phyloP scores from a whole-genome alignment of 495 filamentous ascomycete species.

The Talaromyces proteolyticus region DNA sequence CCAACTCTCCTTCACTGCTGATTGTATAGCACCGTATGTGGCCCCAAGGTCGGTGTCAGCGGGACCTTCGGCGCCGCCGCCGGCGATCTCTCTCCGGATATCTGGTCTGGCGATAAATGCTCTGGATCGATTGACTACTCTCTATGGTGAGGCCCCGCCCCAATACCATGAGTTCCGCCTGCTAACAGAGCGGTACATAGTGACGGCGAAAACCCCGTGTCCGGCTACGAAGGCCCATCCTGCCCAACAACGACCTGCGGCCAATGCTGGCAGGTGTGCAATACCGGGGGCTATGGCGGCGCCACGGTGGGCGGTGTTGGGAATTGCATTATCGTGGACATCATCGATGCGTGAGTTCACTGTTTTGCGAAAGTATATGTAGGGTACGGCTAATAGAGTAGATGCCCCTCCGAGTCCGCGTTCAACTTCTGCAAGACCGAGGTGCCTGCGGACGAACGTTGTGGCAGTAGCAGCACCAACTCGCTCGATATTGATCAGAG shows the following conservation, averaged over 20 bases:
- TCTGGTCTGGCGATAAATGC: background rate
- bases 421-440: background rate
- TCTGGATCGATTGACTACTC: background rate
- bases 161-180: background rate
- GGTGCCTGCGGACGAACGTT: background rate
- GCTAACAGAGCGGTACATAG: background rate
- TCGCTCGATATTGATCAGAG: background rate
- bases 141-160: background rate
- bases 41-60: background rate
- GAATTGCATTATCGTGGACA: background rate
- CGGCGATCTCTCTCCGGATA: background rate
- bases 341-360: background rate
- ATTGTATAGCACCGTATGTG: background rate
- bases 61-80: background rate
- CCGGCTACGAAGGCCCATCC: background rate
- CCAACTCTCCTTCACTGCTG: too few relatives aligned
- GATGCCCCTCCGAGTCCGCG: background rate
- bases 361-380: too few relatives aligned
- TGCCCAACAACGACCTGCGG: background rate
- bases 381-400: too few relatives aligned
- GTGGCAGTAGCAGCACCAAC: background rate
- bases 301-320: background rate
- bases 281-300: background rate
- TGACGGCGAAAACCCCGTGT: background rate
- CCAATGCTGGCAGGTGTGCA: background rate